phyloP scores from a whole-genome alignment of 1,284 basidiomycete species.

The Marasmius oreades region DNA sequence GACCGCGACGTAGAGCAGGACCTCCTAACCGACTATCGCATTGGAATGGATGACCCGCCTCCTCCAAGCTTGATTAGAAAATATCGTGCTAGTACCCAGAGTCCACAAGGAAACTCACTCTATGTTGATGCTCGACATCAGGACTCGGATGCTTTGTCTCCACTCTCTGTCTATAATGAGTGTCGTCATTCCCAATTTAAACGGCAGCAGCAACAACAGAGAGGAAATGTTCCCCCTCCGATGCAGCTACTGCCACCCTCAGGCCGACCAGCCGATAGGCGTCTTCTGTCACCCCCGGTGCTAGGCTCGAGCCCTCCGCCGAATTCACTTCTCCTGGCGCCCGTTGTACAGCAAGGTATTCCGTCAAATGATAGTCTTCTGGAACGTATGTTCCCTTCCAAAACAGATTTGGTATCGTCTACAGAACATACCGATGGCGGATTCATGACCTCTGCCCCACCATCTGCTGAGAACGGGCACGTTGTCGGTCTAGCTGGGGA shows the following conservation, averaged over 20 bases:
- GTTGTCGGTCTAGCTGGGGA: slow-evolving; percentile 13
- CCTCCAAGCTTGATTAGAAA: slow-evolving; percentile 21
- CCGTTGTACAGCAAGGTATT: neutral
- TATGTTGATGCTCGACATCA: neutral
- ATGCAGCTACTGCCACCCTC: neutral
- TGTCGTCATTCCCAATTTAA: slow-evolving; percentile 5
- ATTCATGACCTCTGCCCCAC: neutral
- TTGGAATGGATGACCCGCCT: slow-evolving; percentile 20
- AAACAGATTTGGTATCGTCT: slow-evolving; percentile 5
- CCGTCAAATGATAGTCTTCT: slow-evolving; percentile 12
- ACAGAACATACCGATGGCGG: slow-evolving; percentile 7
- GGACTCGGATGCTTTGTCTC: slow-evolving; percentile 10
- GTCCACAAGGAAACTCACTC: neutral
- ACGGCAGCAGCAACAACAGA: neutral
- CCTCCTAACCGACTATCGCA: slow-evolving; percentile 8
- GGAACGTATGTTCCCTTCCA: slow-evolving; percentile 17
- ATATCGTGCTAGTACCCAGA: slow-evolving; percentile 7
- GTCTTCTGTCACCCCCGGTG: neutral
- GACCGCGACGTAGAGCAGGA: slow-evolving; percentile 12
- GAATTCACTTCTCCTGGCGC: neutral
- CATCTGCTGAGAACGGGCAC: slow-evolving; percentile 1
- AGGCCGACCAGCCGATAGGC: neutral
- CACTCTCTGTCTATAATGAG: slow-evolving; percentile 7
- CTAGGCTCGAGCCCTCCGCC: slow-evolving; percentile 1
- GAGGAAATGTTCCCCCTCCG: neutral